A percentile compares a stretch with the other conserved stretches of the same genome.
phyloP scores from a whole-genome alignment of 768 basidiomycete species.

The Tricholoma furcatifolium region DNA sequence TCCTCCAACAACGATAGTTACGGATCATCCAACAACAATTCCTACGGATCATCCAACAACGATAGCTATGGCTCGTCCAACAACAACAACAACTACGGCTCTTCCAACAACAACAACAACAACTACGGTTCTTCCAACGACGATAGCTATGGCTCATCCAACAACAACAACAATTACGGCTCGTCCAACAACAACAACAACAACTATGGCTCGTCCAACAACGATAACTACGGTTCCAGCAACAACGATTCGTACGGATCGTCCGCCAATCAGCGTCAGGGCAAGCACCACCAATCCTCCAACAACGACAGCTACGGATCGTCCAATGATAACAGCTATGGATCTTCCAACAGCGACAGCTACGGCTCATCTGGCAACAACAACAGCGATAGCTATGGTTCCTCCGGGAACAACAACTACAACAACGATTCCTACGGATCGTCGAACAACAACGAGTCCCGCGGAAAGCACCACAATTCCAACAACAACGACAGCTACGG shows the following conservation, averaged over 20 bases:
- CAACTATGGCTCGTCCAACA: neutral
- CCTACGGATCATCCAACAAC: constrained; percentile 22
- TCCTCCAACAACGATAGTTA: constrained; percentile 12
- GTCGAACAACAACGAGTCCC: neutral
- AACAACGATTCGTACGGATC: constrained; percentile 17
- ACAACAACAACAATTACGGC: constrained; percentile 19
- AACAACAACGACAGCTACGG: constrained; percentile 18
- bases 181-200: constrained; percentile 18
- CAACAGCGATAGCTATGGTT: no score
- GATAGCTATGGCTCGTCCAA: constrained; percentile 1
- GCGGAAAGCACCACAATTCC: neutral
- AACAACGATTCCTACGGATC: constrained; percentile 14
- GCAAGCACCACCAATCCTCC: constrained; percentile 17
- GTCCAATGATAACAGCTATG: constrained; percentile 13
- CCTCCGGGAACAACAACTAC: no score
- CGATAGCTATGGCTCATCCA: constrained; percentile 18
- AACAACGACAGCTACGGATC: constrained; percentile 17
- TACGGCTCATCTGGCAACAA: constrained; percentile 17
- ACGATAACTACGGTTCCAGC: no score
- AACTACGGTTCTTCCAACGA: neutral
- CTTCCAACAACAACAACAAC: constrained; percentile 10
- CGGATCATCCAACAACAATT: constrained; percentile 11
- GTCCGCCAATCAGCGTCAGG: constrained; percentile 20
- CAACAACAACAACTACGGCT: constrained; percentile 2
- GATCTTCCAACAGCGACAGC: constrained; percentile 22